phyloP scores from a whole-genome alignment of 768 basidiomycete species.

The Rhodosporidiobolus sp. region DNA sequence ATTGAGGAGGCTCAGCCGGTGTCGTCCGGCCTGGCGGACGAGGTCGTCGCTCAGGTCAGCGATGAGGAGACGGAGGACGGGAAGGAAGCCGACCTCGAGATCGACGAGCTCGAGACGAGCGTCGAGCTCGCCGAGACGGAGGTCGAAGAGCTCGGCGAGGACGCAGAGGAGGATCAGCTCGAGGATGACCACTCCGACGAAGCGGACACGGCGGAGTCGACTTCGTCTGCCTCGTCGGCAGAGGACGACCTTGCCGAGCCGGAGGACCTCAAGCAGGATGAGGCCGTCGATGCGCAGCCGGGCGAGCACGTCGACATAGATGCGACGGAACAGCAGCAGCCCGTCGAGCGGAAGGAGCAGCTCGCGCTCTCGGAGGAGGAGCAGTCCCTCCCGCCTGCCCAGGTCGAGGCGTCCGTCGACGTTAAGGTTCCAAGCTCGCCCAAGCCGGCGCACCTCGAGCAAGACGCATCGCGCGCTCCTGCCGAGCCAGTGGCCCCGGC shows the following conservation, averaged over 20 bases:
- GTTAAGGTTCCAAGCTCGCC: no score
- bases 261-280: no score
- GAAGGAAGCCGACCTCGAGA: not conserved
- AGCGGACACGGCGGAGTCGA: not conserved
- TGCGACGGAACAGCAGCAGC: no score
- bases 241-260: no score
- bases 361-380: no score
- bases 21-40: not conserved
- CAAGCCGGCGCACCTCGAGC: no score
- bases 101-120: not conserved
- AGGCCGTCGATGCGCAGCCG: not conserved
- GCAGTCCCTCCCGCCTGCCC: no score
- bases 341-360: no score
- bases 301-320: not conserved
- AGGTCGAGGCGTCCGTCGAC: no score
- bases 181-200: no score
- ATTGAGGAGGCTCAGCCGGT: not conserved
- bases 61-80: not conserved
- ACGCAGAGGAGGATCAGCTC: not conserved
- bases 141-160: not conserved
- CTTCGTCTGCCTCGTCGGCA: not conserved
- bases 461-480: no score
- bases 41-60: not conserved
- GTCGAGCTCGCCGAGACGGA: conserved; percentile 11
- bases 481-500: no score